These are phyloP conservation scores for Solanum bulbocastanum DNA, from an alignment of 257 asterid genomes.

Conservation along the genomic window DNA sequence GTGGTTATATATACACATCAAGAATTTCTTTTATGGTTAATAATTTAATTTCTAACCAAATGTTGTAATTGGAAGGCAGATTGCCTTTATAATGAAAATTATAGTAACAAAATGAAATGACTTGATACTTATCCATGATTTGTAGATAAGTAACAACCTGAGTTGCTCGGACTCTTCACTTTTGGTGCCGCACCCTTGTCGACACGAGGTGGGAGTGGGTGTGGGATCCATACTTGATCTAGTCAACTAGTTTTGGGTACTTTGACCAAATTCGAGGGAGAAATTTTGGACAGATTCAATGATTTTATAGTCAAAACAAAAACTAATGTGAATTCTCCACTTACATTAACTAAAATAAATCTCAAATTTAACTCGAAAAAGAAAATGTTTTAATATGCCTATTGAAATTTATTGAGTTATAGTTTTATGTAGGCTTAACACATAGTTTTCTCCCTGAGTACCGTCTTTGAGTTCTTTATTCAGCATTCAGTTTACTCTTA, in stretches of 20 bases:
- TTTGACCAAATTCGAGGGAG: background rate
- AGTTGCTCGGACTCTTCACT: background rate
- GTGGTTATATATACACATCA: background rate
- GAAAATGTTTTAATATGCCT: background rate
- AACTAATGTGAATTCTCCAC: background rate
- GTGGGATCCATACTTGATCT: background rate
- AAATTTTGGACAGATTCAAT: background rate
- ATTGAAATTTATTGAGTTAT: background rate
- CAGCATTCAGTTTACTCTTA: background rate
- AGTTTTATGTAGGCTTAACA: background rate
- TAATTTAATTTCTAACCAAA: background rate
- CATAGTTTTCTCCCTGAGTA: background rate
- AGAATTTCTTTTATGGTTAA: background rate
- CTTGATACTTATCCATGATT: rapidly evolving
- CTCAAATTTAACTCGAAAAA: background rate
- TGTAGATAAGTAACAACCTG: background rate
- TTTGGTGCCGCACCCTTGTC: background rate
- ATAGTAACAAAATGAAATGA: background rate
- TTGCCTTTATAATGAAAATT: background rate
- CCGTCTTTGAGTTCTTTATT: background rate
- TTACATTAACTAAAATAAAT: background rate
- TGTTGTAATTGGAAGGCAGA: background rate
- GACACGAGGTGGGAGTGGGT: background rate
- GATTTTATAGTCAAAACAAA: background rate
- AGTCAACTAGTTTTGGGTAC: background rate